Percentiles rank a stretch among this genome's conserved stretches.
Conservation (phyloP, 176 grass and related monocot genomes). For the Aegilops sharonensis region DNA sequence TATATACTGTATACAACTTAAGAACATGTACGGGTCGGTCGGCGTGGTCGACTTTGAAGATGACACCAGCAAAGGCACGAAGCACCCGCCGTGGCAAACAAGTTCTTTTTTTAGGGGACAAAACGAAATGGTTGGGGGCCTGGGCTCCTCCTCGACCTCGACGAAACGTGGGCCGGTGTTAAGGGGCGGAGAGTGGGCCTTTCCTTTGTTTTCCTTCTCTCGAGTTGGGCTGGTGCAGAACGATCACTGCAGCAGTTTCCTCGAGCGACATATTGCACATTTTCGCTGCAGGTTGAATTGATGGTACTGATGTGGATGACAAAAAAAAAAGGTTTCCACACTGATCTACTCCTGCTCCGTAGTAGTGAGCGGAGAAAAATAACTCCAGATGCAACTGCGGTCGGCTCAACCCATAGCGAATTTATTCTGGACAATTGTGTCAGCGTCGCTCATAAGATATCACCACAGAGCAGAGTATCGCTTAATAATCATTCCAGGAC, state of each 20-base stretch:
- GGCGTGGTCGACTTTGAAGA: background rate
- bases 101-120: too few relatives aligned
- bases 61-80: background rate
- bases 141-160: too few relatives aligned
- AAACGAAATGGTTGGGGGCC: too few relatives aligned
- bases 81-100: background rate
- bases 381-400: background rate
- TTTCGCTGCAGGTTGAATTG: too few relatives aligned
- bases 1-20: too few relatives aligned
- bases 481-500: background rate
- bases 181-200: background rate
- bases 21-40: too few relatives aligned
- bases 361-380: too few relatives aligned
- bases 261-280: too few relatives aligned
- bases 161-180: background rate
- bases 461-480: background rate
- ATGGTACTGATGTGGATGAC: too few relatives aligned
- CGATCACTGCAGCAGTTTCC: too few relatives aligned
- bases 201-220: background rate
- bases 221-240: background rate
- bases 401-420: background rate
- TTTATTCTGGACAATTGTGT: constrained; percentile 16
- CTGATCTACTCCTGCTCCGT: too few relatives aligned
- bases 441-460: background rate
- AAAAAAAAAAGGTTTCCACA: too few relatives aligned